Base-by-base conservation (phyloP, 2,329 filamentous ascomycete species). In the Mycosphaerelloides madeirae region DNA sequence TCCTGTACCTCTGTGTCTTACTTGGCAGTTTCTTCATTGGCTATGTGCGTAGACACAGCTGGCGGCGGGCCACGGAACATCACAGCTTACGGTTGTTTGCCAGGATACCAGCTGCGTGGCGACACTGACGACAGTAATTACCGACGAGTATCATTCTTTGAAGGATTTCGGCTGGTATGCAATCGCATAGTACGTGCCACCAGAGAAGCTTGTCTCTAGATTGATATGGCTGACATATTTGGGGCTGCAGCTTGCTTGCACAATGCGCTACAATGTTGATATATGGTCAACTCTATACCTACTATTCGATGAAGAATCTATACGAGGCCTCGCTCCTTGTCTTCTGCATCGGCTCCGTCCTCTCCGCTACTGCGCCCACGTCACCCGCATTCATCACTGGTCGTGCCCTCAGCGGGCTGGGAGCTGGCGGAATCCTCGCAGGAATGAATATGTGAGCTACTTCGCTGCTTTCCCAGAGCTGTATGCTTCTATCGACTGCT, bases 301-400 rank as follows among this genome's bases (percentile, higher is more conserved):
- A 67, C 58, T 71, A 65, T 52, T 59, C 64, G 1, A 58, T 67
- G 38, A 73, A 2, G 46, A 40, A 4, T 29, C 48, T 31, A 11
- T 28, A 28, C 34, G 6, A 68, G 35, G 38, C 36, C 7, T 60
- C 66, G 0, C 55, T 72, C 6, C 47, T 55, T 3, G 55, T 73
- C 19, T 74, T 73, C 49, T 65, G 69, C 40, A 22, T 72, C 4
- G 71, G 72, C 9, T 75, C 71, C 1, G 68, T 77, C 13, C 47
- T 79, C 0, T 77, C 74, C 50, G 76, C 72, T 1, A 59, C 67
- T 3, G 70, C 74, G 2, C 55, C 62, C 3, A 66, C 64, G 43
- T 76, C 76, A 54, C 47, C 62, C 2, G 74, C 74, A 65, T 62
- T 80, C 37, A 73, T 80, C 31, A 65, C 67, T 2, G 77, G 76